Evolutionary conservation across 352 stramenopile genomes (phyloP).

Genomic region (Globisporangium emineosum): DNA sequence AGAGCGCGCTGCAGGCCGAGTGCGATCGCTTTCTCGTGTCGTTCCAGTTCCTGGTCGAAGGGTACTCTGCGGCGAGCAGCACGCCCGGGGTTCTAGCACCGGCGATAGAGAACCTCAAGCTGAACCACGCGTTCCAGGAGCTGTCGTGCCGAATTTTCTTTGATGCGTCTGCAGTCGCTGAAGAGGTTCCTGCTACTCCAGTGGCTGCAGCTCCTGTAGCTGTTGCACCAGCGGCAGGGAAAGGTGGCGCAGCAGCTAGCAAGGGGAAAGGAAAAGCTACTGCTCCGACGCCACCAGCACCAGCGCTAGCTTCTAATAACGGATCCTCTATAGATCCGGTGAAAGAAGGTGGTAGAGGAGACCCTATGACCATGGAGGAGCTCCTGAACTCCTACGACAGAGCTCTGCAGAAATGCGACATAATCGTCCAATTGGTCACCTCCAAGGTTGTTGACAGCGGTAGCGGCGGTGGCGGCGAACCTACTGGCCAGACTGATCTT

Average conservation of each 20-base stretch:
- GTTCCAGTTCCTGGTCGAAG: slow-evolving; percentile 53
- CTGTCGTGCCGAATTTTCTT: slow-evolving; percentile 40
- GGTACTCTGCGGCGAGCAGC: slow-evolving; percentile 44
- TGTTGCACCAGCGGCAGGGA: not conserved
- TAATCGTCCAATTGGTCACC: slow-evolving; percentile 34
- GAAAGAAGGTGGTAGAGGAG: slow-evolving; percentile 17
- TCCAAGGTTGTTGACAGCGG: slow-evolving; percentile 8
- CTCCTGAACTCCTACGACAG: slow-evolving; percentile 43
- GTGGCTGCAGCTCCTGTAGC: slow-evolving; percentile 6
- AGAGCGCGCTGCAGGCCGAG: slow-evolving; percentile 62
- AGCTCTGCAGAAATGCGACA: slow-evolving; percentile 41
- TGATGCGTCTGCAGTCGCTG: slow-evolving; percentile 23
- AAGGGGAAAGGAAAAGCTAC: slow-evolving; percentile 43
- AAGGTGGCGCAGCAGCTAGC: slow-evolving; percentile 22
- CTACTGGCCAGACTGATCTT: not conserved
- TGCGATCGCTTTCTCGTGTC: slow-evolving; percentile 69
- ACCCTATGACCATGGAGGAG: slow-evolving; percentile 33
- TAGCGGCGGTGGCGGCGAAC: not conserved
- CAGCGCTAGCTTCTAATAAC: slow-evolving; percentile 13
- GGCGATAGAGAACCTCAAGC: slow-evolving; percentile 31
- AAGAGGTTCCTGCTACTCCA: slow-evolving; percentile 17
- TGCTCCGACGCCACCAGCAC: slow-evolving; percentile 18
- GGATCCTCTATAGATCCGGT: not conserved
- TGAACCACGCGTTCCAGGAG: slow-evolving; percentile 26
- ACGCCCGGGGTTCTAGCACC: slow-evolving; percentile 25